phyloP scores from a whole-genome alignment of 1,284 basidiomycete genomes.

The Athelia sp. region DNA sequence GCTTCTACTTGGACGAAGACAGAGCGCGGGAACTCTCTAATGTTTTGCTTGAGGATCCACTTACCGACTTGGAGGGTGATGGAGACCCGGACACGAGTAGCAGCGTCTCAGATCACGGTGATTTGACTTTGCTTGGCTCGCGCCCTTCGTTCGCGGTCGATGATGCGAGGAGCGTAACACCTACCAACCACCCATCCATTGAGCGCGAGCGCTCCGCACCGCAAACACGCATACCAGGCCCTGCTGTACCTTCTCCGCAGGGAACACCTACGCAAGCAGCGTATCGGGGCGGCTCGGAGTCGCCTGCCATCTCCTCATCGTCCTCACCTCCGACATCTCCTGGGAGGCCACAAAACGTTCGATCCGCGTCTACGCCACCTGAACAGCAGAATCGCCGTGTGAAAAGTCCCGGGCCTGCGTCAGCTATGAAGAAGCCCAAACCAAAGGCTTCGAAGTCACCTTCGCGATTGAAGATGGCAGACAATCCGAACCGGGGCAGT shows the following conservation, averaged over 20 bases:
- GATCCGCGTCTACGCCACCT: slow-evolving; percentile 14
- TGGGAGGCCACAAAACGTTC: slow-evolving; percentile 15
- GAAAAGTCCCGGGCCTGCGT: slow-evolving; percentile 39
- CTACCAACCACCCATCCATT: slow-evolving; percentile 7
- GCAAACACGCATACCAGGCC: slow-evolving; percentile 1
- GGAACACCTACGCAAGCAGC: slow-evolving; percentile 18
- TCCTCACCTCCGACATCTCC: slow-evolving; percentile 12
- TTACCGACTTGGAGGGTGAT: slow-evolving; percentile 60
- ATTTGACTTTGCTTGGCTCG: not conserved
- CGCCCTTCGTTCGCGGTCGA: slow-evolving; percentile 3
- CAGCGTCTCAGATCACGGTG: not conserved
- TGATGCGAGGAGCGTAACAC: slow-evolving; percentile 19
- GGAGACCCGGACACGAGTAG: not conserved
- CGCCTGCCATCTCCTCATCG: slow-evolving; percentile 18
- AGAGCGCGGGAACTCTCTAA: slow-evolving; percentile 34
- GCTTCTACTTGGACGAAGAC: slow-evolving; percentile 64
- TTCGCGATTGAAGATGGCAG: slow-evolving; percentile 17
- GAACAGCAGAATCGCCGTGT: slow-evolving; percentile 28
- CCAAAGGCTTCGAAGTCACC: slow-evolving; percentile 26
- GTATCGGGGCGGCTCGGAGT: slow-evolving; percentile 18
- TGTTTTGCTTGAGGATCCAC: slow-evolving; percentile 66
- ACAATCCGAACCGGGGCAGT: slow-evolving; percentile 34
- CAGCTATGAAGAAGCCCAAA: slow-evolving; percentile 33
- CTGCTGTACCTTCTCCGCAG: slow-evolving; percentile 14
- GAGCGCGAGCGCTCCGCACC: not conserved